These are phyloP conservation scores for Colletotrichum cuscutae DNA, from an alignment of 2,329 filamentous ascomycete species.

Conservation along the genomic window DNA sequence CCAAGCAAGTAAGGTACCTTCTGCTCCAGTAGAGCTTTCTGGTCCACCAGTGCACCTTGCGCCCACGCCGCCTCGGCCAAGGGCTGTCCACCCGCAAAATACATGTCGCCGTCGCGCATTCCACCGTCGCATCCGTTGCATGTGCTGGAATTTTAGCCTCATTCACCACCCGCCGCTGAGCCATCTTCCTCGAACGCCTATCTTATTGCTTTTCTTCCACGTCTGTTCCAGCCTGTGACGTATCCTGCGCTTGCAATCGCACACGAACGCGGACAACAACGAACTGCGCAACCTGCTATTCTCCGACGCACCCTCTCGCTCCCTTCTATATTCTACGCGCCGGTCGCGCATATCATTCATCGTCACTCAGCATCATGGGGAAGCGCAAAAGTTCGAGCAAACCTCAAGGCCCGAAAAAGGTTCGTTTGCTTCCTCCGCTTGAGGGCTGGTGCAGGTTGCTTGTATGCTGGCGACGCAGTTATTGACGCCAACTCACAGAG, in stretches of 20 bases:
- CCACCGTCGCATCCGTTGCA: not conserved
- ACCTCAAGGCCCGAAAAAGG: conserved; percentile 85
- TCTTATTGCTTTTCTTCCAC: not conserved
- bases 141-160: not conserved
- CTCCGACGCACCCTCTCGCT: not conserved
- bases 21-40: not conserved
- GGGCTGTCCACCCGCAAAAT: not conserved
- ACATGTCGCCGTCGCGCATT: conserved; percentile 7
- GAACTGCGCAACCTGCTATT: not conserved
- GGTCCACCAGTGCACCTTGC: not conserved
- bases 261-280: not conserved
- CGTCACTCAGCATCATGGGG: conserved; percentile 66
- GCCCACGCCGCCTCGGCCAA: not conserved
- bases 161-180: not conserved
- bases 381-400: conserved; percentile 92
- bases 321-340: not conserved
- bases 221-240: not conserved
- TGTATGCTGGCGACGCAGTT: not conserved
- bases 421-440: conserved; percentile 47
- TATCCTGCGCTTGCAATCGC: not conserved
- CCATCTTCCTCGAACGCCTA: not conserved
- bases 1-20: too few species aligned
- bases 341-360: not conserved
- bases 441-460: not conserved
- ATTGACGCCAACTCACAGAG: conserved; percentile 53